Base-by-base conservation (phyloP, 2,329 filamentous ascomycete genomes). In the Aureobasidium mangrovei region DNA sequence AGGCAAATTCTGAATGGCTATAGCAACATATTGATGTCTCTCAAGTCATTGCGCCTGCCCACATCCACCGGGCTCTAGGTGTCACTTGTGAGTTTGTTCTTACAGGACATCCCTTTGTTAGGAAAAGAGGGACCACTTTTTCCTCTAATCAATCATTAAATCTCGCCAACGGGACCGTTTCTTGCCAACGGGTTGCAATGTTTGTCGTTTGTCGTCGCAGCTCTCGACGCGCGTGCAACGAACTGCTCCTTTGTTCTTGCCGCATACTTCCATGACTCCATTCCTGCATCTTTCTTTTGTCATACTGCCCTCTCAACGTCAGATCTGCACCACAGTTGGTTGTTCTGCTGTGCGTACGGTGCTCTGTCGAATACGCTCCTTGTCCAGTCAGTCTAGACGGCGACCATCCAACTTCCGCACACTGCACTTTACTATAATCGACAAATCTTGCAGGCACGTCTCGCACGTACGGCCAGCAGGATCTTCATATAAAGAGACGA, bases 381-480 rank as follows among this genome's bases (percentile, higher is more conserved):
- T 40, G 39, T 40, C 35, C 10, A n/a, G 28, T 40, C 36, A 31
- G 46, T 36, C 46, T 49, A n/a, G 46, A 49, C 46, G 46, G 46
- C 35, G 28, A 28, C n/a, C 46, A 40, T 49, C n/a, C 18, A 38
- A 47, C 26, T 38, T 38, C 27, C 7, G 12, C 8, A 38, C 24
- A 29, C 33, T 33, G 33, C 27, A 33, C 10, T 33, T 10, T 7
- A 33, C 32, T 10, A 33, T 46, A 46, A 46, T 46, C 43, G 27
- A 28, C 8, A 28, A 24, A 39, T 26, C 38, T 47, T 35, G 24
- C 32, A 9, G 10, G 29, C 43, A 46, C 31, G n/a, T 2, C 24
- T 46, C 36, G 43, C 29, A 46, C 24, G 32, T 46, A 27, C 31
- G 9, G 36, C 36, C 43, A n/a, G 36, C 31, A 46, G n/a, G n/a